Conservation (phyloP, 1,284 basidiomycete species). For the Cryptococcus maquisensis region DNA sequence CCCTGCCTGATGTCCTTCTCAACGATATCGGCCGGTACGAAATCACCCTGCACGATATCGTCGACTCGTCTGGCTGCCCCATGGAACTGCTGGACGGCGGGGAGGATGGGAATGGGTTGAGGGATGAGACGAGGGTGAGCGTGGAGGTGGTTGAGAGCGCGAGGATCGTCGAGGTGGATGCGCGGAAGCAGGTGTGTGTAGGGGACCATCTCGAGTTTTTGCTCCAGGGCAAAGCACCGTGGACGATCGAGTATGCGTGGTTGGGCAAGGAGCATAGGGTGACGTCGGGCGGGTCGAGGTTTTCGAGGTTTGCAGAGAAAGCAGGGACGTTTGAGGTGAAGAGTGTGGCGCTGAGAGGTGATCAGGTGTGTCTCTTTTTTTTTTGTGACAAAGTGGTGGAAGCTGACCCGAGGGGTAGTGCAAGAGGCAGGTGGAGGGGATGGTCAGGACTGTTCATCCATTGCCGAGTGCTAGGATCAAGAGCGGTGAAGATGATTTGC, state of each 20-base stretch:
- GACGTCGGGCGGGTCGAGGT: conserved; percentile 71
- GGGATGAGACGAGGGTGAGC: conserved; percentile 62
- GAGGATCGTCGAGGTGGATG: conserved; percentile 77
- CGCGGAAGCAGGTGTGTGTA: conserved; percentile 77
- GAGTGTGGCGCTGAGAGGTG: conserved; percentile 84
- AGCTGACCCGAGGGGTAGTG: conserved; percentile 54
- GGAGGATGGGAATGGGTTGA: conserved; percentile 63
- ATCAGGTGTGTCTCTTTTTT: conserved; percentile 51
- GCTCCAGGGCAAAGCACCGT: conserved; percentile 91
- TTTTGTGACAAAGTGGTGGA: too few species aligned
- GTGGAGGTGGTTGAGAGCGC: conserved; percentile 93
- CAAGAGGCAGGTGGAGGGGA: conserved; percentile 69
- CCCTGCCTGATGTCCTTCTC: conserved; percentile 68
- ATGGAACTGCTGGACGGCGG: neutral
- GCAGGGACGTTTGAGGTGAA: conserved; percentile 76
- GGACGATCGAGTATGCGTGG: conserved; percentile 86
- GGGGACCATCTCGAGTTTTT: conserved; percentile 89
- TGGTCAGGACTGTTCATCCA: conserved; percentile 72
- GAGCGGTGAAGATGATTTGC: conserved; percentile 81
- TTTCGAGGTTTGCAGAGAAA: conserved; percentile 74
- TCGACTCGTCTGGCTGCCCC: conserved; percentile 70
- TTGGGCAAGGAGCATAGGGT: conserved; percentile 71
- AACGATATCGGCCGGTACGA: conserved; percentile 73
- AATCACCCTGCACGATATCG: conserved; percentile 67
- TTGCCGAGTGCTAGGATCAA: conserved; percentile 83